Base-by-base conservation (phyloP, 495 filamentous ascomycete genomes). In the Viridothelium virens region DNA sequence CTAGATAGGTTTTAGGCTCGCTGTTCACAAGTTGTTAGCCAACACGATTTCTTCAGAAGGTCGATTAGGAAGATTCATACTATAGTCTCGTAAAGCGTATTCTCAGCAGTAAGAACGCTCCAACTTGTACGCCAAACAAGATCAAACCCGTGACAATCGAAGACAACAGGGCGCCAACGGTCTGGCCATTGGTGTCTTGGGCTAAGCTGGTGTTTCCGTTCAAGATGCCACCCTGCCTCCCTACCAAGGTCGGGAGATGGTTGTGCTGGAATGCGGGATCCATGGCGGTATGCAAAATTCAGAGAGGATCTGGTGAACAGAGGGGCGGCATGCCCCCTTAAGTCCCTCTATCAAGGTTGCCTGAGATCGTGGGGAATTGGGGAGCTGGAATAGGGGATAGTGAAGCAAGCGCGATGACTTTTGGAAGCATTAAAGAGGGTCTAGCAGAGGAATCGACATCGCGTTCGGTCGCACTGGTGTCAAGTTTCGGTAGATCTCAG, bases 1-100 rank as follows among this genome's bases (percentile, higher is more conserved):
- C 93, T 18, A 97, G 83, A 73, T 91, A 97, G 9, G 92, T 95
- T 77, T 91, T 88, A 0, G 92, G 92, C 80, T 89, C 87, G 73
- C 87, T 91, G 37, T 63, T 47, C 61, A 41, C 37, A 41, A 25
- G 3, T 62, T 3, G 67, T 53, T 0, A 38, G 56, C 11, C 63
- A 70, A 36, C 31, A 10, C 44, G 39, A 46, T n/a, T 14, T 10
- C 38, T 37, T 36, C 36, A 36, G 56, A 59, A 6, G 53, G 69
- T 38, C 25, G 34, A 11, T 37, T n/a, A 76, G 37, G n/a, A 25
- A 38, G 5, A 39, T n/a, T 75, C 88, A 72, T 79, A 94, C 88
- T 95, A 97, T 71, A 97, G 94, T 68, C 92, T 84, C 2, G 84
- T 85, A 50, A 96, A 76, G 70, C 89, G 92, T 65, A 87, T 83